Base-by-base conservation (phyloP, 371 early-diverging fungal genomes). In the Saksenaea vasiformis region DNA sequence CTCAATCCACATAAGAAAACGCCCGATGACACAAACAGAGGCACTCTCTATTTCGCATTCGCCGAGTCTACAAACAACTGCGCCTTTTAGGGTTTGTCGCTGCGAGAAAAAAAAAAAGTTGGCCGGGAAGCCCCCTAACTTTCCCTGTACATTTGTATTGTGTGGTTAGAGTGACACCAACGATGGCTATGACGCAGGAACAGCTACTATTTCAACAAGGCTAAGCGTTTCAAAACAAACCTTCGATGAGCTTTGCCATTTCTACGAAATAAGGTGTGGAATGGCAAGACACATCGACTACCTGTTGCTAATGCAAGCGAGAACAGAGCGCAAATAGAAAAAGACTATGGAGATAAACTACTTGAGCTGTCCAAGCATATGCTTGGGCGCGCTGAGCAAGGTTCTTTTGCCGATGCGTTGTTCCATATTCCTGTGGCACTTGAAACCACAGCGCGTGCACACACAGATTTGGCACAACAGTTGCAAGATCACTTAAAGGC, bases 381-480 rank as follows among this genome's bases (percentile, higher is more conserved):
- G 14, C 51, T 72, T 3, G 73, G 73, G 11, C 64, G 66, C 26
- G 58, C 53, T 24, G 73, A 72, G 55, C 67, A 69, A 51, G 69
- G 73, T n/a, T 66, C 69, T 0, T 58, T 72, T 11, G 55, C 69
- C 27, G 69, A 68, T 26, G 64, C 67, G 2, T 27, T 72, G 3
- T 66, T 64, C 24, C 69, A 72, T 58, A 66, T 72, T 27, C 73
- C 73, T 3, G 68, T 64, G 27, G 73, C 73, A 3, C 47, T 69
- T 15, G 73, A 72, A 60, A 69, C 68, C 1, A 66, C 73, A 22
- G 73, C 64, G 5, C 58, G 73, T 35, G 73, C 73, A 13, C 73
- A 72, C 51, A 22, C 61, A 19, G 73, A 72, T 60, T 53, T 72
- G n/a, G 62, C 73, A n/a, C 61, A 69, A n/a, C 73, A 69, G 41